Conservation (phyloP, 768 basidiomycete species). For the Pulveroboletus sp. region DNA sequence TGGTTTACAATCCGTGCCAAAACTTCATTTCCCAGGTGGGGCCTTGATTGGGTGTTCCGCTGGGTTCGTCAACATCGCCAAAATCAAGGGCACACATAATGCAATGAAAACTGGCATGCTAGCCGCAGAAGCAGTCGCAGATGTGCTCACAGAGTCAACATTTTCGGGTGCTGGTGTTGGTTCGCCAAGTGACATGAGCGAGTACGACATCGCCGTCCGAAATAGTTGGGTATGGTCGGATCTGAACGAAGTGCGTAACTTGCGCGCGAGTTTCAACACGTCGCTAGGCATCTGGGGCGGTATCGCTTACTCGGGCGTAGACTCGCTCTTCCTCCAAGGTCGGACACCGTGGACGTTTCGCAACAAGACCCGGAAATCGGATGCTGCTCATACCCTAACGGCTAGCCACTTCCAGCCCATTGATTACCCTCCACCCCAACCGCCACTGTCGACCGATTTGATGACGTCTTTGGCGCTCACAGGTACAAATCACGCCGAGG, state of each 20-base stretch:
- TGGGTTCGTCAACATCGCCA: constrained; percentile 93
- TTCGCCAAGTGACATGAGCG: constrained; percentile 55
- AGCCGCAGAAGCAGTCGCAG: constrained; percentile 84
- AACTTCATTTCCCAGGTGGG: constrained; percentile 86
- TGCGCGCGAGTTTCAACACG: constrained; percentile 85
- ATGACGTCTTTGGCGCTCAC: constrained; percentile 87
- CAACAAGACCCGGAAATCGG: constrained; percentile 49
- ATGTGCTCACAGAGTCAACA: constrained; percentile 41
- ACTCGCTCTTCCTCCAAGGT: constrained; percentile 79
- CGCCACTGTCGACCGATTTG: constrained; percentile 89
- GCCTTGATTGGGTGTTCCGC: constrained; percentile 94
- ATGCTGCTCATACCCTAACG: constrained; percentile 67
- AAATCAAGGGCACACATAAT: constrained; percentile 98
- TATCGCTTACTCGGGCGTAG: constrained; percentile 83
- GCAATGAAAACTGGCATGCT: constrained; percentile 99
- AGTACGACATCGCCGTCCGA: constrained; percentile 65
- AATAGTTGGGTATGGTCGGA: constrained; percentile 84
- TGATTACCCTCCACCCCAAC: constrained; percentile 80
- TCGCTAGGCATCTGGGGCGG: constrained; percentile 82
- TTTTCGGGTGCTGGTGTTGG: not conserved
- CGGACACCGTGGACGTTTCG: constrained; percentile 90
- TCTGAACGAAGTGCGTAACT: constrained; percentile 84
- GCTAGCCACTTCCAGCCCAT: constrained; percentile 69
- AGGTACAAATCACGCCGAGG: constrained; percentile 95
- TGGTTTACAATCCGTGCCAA: constrained; percentile 86